Base-by-base conservation (phyloP, 257 asterid genomes). In the Salvia hispanica region DNA sequence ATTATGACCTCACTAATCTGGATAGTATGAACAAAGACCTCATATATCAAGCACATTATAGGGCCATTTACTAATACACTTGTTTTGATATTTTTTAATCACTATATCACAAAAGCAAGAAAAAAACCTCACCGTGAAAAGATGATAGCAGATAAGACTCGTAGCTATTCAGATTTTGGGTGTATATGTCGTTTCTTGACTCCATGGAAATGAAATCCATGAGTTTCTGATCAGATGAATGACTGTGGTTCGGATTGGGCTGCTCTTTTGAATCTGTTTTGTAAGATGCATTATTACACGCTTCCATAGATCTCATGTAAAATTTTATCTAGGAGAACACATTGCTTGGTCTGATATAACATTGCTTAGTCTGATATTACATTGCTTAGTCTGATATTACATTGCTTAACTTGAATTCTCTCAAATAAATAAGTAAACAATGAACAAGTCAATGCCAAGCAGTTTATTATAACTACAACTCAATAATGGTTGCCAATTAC, bases 271-370 rank as follows among this genome's bases (percentile, higher is more conserved):
- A 18, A 18, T 9, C 31, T 45, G 13, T 61, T 37, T 10, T 31
- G 18, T 46, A 51, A 45, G 74, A 61, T 74, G 14, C 66, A 53
- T 7, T 25, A 45, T 34, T 13, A 53, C 57, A 46, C 13, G 9
- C 31, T 25, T 18, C n/a, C 16, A 18, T 13, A 13, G 61, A 14
- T 12, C 59, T 46, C 21, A 36, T 37, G 14, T n/a, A 53, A 36
- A 42, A 47, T 15, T 56, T 57, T 42, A 34, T 11, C 7, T 46
- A 4, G 15, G 31, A 50, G 61, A 57, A 45, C n/a, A 21, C 36
- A 37, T 5, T 34, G 47, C 42, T 21, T 18, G 44, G 44, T 37
- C 52, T 52, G 46, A 36, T 14, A 25, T 25, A 0, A 21, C 36
- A 37, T 5, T 34, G 47, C 42, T 21, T 18, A 60, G 44, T 37